Conservation (phyloP, 192 early-diverging fungal genomes). For the Geranomyces michiganensis region DNA sequence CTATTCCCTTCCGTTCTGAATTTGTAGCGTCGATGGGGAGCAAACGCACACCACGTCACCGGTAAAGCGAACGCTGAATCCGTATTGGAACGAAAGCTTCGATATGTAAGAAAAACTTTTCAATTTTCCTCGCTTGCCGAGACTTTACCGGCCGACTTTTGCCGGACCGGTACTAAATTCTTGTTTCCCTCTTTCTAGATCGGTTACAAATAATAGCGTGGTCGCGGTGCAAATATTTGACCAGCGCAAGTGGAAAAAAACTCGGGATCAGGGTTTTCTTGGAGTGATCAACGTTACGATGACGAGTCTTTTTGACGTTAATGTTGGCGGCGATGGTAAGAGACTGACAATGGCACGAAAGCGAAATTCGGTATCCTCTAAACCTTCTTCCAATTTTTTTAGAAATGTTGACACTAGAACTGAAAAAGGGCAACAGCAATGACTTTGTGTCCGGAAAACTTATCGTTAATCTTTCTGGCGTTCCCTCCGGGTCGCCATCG, state of each 20-base stretch:
- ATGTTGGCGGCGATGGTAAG: conserved; percentile 67
- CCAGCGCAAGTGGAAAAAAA: conserved; percentile 92
- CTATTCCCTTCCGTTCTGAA: not conserved
- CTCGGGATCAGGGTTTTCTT: conserved; percentile 68
- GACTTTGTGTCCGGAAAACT: conserved; percentile 88
- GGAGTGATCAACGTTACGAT: conserved; percentile 88
- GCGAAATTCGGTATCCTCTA: not conserved
- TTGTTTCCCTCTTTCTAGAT: conserved; percentile 41
- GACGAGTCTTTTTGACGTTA: conserved; percentile 78
- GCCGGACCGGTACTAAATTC: not conserved
- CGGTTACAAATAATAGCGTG: conserved; percentile 73
- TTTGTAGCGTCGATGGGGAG: conserved; percentile 77
- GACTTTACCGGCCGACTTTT: not conserved
- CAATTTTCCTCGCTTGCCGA: too few relatives aligned
- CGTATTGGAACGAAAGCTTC: conserved; percentile 95
- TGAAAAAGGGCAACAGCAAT: conserved; percentile 81
- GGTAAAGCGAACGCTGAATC: conserved; percentile 87
- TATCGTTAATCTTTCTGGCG: conserved; percentile 67
- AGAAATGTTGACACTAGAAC: conserved; percentile 89
- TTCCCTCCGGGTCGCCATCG: conserved; percentile 39
- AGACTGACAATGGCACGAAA: too few relatives aligned
- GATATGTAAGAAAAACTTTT: conserved; percentile 60
- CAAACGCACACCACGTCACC: conserved; percentile 91
- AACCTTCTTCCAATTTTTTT: too few relatives aligned
- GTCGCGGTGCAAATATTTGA: conserved; percentile 97